A percentile compares a stretch with the other conserved stretches of the same genome.
Conservation (phyloP, 352 stramenopile species). For the Phytophthora fragariaefolia region DNA sequence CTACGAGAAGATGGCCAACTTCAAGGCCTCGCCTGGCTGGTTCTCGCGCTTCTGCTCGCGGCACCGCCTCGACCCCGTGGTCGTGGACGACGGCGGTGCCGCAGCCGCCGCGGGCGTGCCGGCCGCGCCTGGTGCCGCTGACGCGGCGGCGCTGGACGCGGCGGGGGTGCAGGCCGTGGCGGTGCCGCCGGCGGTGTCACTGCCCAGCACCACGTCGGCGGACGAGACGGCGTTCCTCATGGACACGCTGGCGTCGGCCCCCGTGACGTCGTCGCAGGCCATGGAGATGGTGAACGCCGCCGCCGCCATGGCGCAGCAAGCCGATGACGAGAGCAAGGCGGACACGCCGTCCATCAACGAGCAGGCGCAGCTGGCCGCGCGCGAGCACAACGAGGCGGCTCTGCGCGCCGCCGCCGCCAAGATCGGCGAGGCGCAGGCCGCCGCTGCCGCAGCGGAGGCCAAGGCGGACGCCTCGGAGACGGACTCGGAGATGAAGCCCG, state of each 20-base stretch:
- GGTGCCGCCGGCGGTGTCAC: slow-evolving; percentile 13
- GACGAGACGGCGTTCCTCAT: slow-evolving; percentile 43
- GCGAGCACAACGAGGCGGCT: slow-evolving; percentile 51
- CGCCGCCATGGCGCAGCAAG: slow-evolving; percentile 5
- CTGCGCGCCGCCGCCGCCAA: slow-evolving; percentile 35
- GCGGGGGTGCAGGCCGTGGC: slow-evolving; percentile 16
- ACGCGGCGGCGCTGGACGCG: slow-evolving; percentile 2
- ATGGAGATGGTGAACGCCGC: slow-evolving; percentile 27
- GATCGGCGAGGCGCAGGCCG: slow-evolving; percentile 25
- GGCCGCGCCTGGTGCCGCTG: background rate
- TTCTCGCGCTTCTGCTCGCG: slow-evolving; percentile 90
- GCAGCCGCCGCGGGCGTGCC: slow-evolving; percentile 5
- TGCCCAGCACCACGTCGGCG: slow-evolving; percentile 13
- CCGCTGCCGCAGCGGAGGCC: background rate
- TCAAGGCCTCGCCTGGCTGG: slow-evolving; percentile 89
- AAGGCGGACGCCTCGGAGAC: slow-evolving; percentile 14
- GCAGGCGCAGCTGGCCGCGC: slow-evolving; percentile 45
- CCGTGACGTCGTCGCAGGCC: slow-evolving; percentile 24
- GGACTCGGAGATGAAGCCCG: slow-evolving; percentile 9
- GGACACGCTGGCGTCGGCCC: slow-evolving; percentile 29
- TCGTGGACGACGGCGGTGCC: slow-evolving; percentile 27
- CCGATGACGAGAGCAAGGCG: slow-evolving; percentile 40
- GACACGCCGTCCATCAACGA: slow-evolving; percentile 50
- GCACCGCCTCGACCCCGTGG: slow-evolving; percentile 77
- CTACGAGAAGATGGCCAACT: slow-evolving; percentile 84